phyloP scores from a whole-genome alignment of 1,284 basidiomycete genomes.

The Trichosporon sp. region DNA sequence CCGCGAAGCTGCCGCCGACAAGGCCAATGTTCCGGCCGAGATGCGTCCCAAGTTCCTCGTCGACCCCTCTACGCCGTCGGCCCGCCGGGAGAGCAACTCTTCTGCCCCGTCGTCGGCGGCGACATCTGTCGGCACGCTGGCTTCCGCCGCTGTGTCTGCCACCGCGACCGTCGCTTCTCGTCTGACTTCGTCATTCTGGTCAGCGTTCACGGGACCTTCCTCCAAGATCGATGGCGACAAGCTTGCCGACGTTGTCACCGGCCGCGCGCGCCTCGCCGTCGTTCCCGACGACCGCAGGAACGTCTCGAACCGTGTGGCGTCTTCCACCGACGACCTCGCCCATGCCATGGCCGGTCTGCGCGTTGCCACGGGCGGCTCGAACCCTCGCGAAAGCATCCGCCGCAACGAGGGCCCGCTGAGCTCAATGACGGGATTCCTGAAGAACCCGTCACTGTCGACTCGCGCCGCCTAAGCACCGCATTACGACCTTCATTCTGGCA shows the following conservation, averaged over 20 bases:
- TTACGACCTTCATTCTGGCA: slow-evolving; percentile 52
- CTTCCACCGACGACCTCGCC: slow-evolving; percentile 24
- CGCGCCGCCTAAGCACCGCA: slow-evolving; percentile 8
- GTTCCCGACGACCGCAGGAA: neutral
- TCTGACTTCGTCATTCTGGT: slow-evolving; percentile 49
- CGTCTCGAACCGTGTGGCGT: neutral
- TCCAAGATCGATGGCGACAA: slow-evolving; percentile 45
- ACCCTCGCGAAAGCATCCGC: slow-evolving; percentile 14
- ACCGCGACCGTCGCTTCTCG: slow-evolving; percentile 45
- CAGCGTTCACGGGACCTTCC: slow-evolving; percentile 44
- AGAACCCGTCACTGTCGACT: slow-evolving; percentile 2
- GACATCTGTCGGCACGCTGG: slow-evolving; percentile 12
- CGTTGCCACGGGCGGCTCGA: slow-evolving; percentile 28
- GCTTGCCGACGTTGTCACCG: slow-evolving; percentile 50
- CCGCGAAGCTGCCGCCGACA: slow-evolving; percentile 45
- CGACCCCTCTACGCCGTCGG: slow-evolving; percentile 18
- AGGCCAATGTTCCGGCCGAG: slow-evolving; percentile 34
- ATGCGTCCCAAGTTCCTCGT: slow-evolving; percentile 49
- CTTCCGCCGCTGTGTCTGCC: slow-evolving; percentile 28
- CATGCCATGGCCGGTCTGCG: slow-evolving; percentile 33
- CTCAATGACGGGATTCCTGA: slow-evolving; percentile 28
- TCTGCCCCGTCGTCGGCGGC: neutral
- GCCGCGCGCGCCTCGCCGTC: slow-evolving; percentile 46
- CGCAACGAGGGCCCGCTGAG: slow-evolving; percentile 30
- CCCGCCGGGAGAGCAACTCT: neutral